phyloP scores from a whole-genome alignment of 495 filamentous ascomycete genomes.

The Hypoxylon subgilvum region DNA sequence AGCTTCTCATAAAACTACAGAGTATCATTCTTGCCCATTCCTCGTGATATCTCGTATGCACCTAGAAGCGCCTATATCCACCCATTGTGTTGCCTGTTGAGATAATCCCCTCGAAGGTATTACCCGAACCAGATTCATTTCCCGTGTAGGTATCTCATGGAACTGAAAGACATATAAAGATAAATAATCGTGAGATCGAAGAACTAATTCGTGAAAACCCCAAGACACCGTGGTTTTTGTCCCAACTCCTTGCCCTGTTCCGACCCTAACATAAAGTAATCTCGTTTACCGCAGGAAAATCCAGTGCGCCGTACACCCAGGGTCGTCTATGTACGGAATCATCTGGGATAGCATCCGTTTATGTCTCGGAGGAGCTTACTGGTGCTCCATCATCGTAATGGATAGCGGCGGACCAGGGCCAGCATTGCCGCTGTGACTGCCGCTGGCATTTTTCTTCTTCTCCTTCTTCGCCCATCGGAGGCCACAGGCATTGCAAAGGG shows the following conservation, averaged over 20 bases:
- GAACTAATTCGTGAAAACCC: slow-evolving; percentile 16
- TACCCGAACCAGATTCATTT: slow-evolving; percentile 11
- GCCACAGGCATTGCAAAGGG: slow-evolving; percentile 95
- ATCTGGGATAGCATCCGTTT: slow-evolving; percentile 10
- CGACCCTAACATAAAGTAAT: slow-evolving; percentile 13
- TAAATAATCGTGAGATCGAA: neutral
- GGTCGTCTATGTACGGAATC: slow-evolving; percentile 22
- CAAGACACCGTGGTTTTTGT: slow-evolving; percentile 26
- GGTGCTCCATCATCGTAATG: slow-evolving; percentile 22
- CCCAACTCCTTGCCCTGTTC: slow-evolving; percentile 29
- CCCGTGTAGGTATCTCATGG: slow-evolving; percentile 8
- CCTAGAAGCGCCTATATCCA: slow-evolving; percentile 25
- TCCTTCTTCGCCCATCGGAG: slow-evolving; percentile 83
- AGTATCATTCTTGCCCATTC: slow-evolving; percentile 32
- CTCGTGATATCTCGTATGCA: slow-evolving; percentile 33
- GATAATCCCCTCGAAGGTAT: slow-evolving; percentile 16
- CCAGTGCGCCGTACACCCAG: slow-evolving; percentile 26
- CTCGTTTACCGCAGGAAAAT: slow-evolving; percentile 26
- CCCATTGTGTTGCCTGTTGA: slow-evolving; percentile 37
- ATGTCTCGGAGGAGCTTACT: slow-evolving; percentile 5
- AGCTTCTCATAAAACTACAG: neutral
- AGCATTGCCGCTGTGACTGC: slow-evolving; percentile 11
- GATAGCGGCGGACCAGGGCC: slow-evolving; percentile 7
- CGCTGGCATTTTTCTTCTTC: slow-evolving; percentile 61
- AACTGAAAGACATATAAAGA: slow-evolving; percentile 7